Evolutionary conservation across 129 eudicot species (phyloP).

Genomic region (Erigeron canadensis): DNA sequence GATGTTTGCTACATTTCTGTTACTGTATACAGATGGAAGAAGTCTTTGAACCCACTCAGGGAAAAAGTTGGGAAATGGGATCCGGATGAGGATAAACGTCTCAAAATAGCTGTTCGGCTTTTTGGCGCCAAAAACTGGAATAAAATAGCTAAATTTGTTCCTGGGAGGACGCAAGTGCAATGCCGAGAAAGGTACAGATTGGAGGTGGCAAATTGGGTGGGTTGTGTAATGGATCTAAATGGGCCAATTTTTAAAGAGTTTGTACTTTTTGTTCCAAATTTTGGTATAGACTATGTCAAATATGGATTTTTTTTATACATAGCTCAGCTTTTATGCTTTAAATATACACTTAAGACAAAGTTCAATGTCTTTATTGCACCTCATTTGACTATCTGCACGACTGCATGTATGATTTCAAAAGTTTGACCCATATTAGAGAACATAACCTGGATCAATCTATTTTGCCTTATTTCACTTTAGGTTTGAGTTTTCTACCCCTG

Average conservation of each 20-base stretch:
- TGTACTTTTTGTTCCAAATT: neutral
- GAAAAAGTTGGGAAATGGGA: slow-evolving; percentile 75
- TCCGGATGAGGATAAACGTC: slow-evolving; percentile 68
- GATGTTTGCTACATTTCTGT: slow-evolving; percentile 9
- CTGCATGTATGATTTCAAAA: neutral
- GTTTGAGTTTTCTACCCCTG: neutral
- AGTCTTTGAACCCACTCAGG: slow-evolving; percentile 70
- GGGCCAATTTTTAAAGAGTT: neutral
- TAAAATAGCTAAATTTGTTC: slow-evolving; percentile 64
- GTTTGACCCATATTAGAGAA: neutral
- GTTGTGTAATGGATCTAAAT: neutral
- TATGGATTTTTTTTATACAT: neutral
- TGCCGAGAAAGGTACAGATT: slow-evolving; percentile 80
- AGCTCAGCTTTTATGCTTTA: neutral
- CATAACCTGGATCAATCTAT: neutral
- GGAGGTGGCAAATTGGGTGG: neutral
- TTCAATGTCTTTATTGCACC: neutral
- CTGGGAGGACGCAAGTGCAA: slow-evolving; percentile 83
- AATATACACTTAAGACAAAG: neutral
- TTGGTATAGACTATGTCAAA: neutral
- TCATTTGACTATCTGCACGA: neutral
- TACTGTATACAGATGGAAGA: slow-evolving; percentile 61
- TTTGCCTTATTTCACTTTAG: too few species aligned
- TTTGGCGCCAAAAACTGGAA: slow-evolving; percentile 81
- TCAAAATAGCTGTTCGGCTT: slow-evolving; percentile 70